These are phyloP conservation scores for Dovyalis caffra DNA, from an alignment of 345 rosid species.

Conservation along the genomic window DNA sequence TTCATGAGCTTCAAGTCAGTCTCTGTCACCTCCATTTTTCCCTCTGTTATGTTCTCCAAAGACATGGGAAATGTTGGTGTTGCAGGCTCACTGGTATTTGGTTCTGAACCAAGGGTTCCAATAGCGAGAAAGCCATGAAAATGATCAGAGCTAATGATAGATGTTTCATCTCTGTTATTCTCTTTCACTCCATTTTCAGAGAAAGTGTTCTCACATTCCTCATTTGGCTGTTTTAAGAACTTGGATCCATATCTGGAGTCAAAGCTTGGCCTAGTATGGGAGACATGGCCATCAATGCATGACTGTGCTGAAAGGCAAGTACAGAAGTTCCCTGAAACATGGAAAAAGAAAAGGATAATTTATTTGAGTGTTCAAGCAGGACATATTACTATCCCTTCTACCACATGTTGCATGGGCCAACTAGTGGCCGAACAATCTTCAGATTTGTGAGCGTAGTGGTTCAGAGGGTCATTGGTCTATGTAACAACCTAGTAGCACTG, in stretches of 20 bases:
- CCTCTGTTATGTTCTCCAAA: constrained; percentile 41
- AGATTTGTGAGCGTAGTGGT: constrained; percentile 9
- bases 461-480: constrained; percentile 10
- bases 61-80: constrained; percentile 70
- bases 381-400: neutral
- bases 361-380: neutral
- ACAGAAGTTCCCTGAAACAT: constrained; percentile 56
- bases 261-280: constrained; percentile 37
- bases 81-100: constrained; percentile 46
- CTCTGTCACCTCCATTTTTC: constrained; percentile 50
- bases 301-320: constrained; percentile 51
- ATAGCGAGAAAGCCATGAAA: constrained; percentile 85
- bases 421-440: constrained; percentile 1
- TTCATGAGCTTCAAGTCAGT: constrained; percentile 63
- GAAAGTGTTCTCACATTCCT: constrained; percentile 41
- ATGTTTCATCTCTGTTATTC: constrained; percentile 36
- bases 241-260: constrained; percentile 39
- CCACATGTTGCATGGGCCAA: constrained; percentile 5
- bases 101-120: constrained; percentile 81
- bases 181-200: constrained; percentile 27
- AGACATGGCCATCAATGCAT: constrained; percentile 44
- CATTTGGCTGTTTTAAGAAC: constrained; percentile 30
- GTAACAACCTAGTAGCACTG: neutral
- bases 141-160: constrained; percentile 40
- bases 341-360: constrained; percentile 23